Evolutionary conservation across 1,139 yeast species (phyloP), one percentile per base, ranked within the genome.

Genomic region (Kurtzmaniella quercitrusa): DNA sequence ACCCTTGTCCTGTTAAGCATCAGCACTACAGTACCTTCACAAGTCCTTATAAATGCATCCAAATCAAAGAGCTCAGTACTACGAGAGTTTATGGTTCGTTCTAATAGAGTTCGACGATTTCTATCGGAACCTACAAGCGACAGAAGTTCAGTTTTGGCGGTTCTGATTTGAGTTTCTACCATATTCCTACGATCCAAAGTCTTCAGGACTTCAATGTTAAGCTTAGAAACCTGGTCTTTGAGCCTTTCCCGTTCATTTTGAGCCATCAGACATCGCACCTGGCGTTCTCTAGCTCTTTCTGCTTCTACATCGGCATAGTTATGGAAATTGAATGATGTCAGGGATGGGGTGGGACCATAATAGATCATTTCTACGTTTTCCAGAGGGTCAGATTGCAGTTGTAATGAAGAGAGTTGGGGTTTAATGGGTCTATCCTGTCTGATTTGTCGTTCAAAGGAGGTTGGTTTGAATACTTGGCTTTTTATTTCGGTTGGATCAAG

Each of bases 401-500:
- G 31, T 6, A 4, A 10, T 5, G 31, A 10, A 6, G n/a, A n/a
- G 14, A 27, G n/a, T n/a, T n/a, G n/a, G n/a, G n/a, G n/a, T n/a
- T n/a, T n/a, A n/a, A n/a, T n/a, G n/a, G n/a, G n/a, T n/a, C n/a
- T n/a, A n/a, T n/a, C n/a, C n/a, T n/a, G n/a, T n/a, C n/a, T n/a
- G n/a, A n/a, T n/a, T n/a, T n/a, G n/a, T n/a, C n/a, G 34, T 14
- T 50, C 51, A 41, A 60, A 61, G 2, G 62, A 51, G 12, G 54
- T 47, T 19, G 50, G 46, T 40, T 59, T 63, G 47, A 65, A 65
- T n/a, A 48, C 52, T 3, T 56, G 56, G 1, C 49, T 42, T 25
- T 54, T 51, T 9, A 54, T 54, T 2, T 66, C 67, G 39, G 60
- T 66, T 17, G 52, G 55, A 7, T 65, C 61, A 7, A 65, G 47